These are phyloP conservation scores for Rhynchosporium secalis DNA, from an alignment of 2,329 filamentous ascomycete species.

Conservation along the genomic window DNA sequence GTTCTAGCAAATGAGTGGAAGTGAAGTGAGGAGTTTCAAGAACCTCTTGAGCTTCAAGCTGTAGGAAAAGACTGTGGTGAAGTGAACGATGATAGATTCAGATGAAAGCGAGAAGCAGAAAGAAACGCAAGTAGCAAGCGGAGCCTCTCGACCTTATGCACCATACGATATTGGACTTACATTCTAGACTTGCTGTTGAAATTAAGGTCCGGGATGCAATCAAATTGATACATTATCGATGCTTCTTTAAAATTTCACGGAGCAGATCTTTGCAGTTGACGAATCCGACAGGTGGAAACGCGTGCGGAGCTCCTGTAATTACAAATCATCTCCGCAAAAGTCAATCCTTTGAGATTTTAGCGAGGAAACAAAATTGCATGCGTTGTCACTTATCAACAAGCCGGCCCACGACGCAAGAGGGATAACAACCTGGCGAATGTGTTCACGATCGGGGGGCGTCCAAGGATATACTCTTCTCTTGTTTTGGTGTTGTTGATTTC, in stretches of 20 bases:
- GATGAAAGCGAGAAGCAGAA: constrained; percentile 11
- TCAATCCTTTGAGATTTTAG: constrained; percentile 1
- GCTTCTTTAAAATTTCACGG: neutral
- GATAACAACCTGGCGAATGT: too few species aligned
- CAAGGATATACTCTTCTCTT: constrained; percentile 8
- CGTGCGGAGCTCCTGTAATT: constrained; percentile 9
- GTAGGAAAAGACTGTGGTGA: constrained; percentile 29
- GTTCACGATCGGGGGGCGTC: neutral
- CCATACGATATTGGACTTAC: neutral
- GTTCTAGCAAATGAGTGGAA: constrained; percentile 25
- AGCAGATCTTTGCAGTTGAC: neutral
- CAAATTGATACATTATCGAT: constrained; percentile 21
- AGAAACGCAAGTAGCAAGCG: constrained; percentile 13
- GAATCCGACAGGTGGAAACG: constrained; percentile 17
- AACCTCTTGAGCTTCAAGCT: too few species aligned
- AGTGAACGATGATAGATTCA: constrained; percentile 29
- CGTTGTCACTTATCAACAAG: neutral
- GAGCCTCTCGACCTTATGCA: constrained; percentile 12
- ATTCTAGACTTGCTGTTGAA: constrained; percentile 13
- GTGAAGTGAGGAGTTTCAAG: neutral
- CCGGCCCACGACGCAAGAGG: neutral
- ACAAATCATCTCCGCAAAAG: constrained; percentile 5
- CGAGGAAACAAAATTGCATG: neutral
- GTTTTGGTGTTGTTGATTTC: constrained; percentile 14
- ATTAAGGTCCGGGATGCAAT: constrained; percentile 18